Base-by-base conservation (phyloP, 495 filamentous ascomycete species). In the Hyaloscypha hepaticicola region DNA sequence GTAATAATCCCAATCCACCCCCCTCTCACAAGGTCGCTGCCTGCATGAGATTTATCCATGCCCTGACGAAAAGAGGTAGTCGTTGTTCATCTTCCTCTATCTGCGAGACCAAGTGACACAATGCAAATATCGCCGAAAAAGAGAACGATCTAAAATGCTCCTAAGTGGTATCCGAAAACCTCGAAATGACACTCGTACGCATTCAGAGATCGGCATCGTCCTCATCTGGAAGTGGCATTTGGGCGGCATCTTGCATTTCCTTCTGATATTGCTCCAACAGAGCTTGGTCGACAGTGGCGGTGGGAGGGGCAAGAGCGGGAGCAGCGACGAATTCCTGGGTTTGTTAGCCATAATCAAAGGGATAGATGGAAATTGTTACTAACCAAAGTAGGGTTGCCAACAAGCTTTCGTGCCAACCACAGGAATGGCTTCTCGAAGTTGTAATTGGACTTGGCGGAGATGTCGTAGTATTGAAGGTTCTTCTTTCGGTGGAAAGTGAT, bases 371-470 rank as follows among this genome's bases (percentile, higher is more conserved):
- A 38, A 45, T 25, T 50, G 14, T 25, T 22, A 83, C 90, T 71
- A 83, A 97, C 93, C 77, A 99, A 81, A 69, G 80, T 77, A 68
- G 90, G 85, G 84, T 99, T 97, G 76, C 95, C 96, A 66, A 97
- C 96, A 55, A 98, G 86, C 87, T 99, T 98, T 74, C 96, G 88
- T 60, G 95, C 96, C 72, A 99, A 89, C 96, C 96, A 99, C 66
- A 99, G 87, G 90, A 99, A 99, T 66, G 96, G 96, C 88, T 99
- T 99, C 89, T 99, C 96, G 82, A 99, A 99, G 89, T 99, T 99
- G 84, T 99, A 99, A 83, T 99, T 99, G 71, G 93, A 97, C 86
- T 99, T 99, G 77, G 96, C 96, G 55, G 92, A 96, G 77, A 99
- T 99, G 69, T 99, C 96, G 85, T 99, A 99, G 87, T 99, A 99